These are phyloP conservation scores for Ophiostoma piceae DNA, from an alignment of 2,329 filamentous ascomycete species.

Conservation along the genomic window DNA sequence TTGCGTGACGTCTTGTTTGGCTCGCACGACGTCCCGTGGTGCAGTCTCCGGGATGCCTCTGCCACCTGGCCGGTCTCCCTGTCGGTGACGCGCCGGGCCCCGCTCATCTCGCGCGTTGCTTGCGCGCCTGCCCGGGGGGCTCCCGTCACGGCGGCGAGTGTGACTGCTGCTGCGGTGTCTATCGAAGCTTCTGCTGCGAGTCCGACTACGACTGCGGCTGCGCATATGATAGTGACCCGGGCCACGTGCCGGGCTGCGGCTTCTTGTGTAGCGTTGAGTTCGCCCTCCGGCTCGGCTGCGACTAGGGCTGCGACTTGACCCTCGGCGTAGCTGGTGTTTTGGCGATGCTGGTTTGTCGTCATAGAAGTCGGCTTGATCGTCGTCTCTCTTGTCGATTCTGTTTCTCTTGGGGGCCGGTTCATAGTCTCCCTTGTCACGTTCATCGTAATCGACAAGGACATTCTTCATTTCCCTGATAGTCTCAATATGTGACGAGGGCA, in stretches of 20 bases:
- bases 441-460: neutral
- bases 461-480: neutral
- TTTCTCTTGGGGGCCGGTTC: conserved; percentile 9
- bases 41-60: neutral
- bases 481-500: neutral
- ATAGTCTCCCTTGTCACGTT: neutral
- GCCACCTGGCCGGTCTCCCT: neutral
- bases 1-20: conserved; percentile 40
- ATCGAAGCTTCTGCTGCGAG: neutral
- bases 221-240: neutral
- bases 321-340: neutral
- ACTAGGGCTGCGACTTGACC: neutral
- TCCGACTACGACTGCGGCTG: conserved; percentile 11
- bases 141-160: neutral
- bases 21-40: conserved; percentile 16
- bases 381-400: neutral
- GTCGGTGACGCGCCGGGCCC: neutral
- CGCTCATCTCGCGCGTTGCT: neutral
- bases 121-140: neutral
- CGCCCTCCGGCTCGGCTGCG: neutral
- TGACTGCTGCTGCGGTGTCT: neutral
- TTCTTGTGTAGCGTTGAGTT: neutral
- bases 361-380: neutral
- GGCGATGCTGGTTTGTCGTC: conserved; percentile 1
- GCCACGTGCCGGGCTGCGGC: neutral